These are phyloP conservation scores for Acanthamoeba sp. DNA, from an alignment of 208 protist species.

Conservation along the genomic window DNA sequence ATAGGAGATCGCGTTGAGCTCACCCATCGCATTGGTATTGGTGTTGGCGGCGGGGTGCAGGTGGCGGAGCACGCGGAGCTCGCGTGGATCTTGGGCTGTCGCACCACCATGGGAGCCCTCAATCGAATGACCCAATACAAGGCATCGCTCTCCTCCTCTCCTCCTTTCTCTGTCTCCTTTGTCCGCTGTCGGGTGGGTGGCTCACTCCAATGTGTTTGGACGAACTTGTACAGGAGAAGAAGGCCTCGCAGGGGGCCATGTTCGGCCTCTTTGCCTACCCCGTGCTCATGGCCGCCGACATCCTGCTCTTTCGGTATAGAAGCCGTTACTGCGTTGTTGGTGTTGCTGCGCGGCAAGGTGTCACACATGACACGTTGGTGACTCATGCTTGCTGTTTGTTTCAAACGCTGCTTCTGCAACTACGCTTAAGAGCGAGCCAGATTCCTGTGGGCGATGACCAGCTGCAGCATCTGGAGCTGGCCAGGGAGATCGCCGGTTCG, in stretches of 20 bases:
- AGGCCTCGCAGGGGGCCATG: slow-evolving; percentile 15
- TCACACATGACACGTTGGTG: too few relatives aligned
- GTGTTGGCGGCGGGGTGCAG: not conserved
- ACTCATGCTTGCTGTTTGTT: too few relatives aligned
- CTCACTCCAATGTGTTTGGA: slow-evolving; percentile 9
- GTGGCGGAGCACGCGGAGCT: slow-evolving; percentile 84
- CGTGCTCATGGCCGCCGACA: slow-evolving; percentile 88
- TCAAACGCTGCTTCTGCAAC: too few relatives aligned
- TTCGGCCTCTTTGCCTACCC: slow-evolving; percentile 86
- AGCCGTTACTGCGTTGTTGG: too few relatives aligned
- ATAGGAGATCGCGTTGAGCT: not conserved
- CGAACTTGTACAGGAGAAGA: slow-evolving; percentile 74
- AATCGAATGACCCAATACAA: slow-evolving; percentile 85
- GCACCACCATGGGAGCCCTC: slow-evolving; percentile 76
- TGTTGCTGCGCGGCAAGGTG: too few relatives aligned
- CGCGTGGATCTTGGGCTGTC: slow-evolving; percentile 84
- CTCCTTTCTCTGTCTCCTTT: not conserved
- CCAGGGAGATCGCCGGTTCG: slow-evolving; percentile 79
- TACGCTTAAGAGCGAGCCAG: slow-evolving; percentile 76
- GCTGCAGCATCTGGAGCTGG: slow-evolving; percentile 86
- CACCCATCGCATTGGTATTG: too few relatives aligned
- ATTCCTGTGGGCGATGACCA: slow-evolving; percentile 89
- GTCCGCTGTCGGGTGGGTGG: not conserved
- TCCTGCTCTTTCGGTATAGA: slow-evolving; percentile 82
- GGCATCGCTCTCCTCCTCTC: not conserved